Percentiles rank a stretch among this genome's conserved stretches.
Evolutionary conservation across 108 stramenopile genomes (phyloP).

Genomic region (Skeletonema menzelii): DNA sequence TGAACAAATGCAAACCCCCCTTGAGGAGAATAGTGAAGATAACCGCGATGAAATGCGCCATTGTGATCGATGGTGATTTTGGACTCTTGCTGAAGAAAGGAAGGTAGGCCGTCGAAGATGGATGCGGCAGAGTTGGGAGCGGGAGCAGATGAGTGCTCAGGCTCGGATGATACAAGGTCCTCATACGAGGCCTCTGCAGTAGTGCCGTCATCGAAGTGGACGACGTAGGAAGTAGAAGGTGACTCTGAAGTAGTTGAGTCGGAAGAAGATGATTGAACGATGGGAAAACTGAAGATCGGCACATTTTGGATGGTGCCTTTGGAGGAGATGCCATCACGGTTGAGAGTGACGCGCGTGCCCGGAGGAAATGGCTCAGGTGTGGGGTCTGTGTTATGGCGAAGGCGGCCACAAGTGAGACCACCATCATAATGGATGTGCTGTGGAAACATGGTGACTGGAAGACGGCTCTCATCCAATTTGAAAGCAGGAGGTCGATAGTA

Average conservation of each 20-base stretch:
- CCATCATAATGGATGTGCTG: conserved; percentile 1
- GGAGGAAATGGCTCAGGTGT: conserved; percentile 10
- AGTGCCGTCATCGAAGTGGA: not conserved
- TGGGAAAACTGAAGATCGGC: not conserved
- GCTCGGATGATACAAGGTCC: not conserved
- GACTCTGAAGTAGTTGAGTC: conserved; percentile 1
- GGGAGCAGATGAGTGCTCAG: not conserved
- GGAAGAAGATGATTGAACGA: no score
- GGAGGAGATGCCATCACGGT: not conserved
- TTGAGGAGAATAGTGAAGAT: not conserved
- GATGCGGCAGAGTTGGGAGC: not conserved
- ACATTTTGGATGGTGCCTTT: conserved; percentile 7
- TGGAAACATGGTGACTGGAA: conserved; percentile 2
- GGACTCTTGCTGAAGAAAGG: not conserved
- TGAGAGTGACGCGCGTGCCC: conserved; percentile 4
- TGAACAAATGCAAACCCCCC: not conserved
- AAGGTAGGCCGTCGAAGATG: not conserved
- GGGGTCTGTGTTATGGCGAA: conserved; percentile 10
- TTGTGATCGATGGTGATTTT: conserved; percentile 10
- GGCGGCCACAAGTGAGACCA: conserved; percentile 3
- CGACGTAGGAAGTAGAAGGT: not conserved
- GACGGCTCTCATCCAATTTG: conserved; percentile 10
- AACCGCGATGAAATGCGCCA: conserved; percentile 6
- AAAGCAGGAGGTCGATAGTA: conserved; percentile 14
- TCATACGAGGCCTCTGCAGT: not conserved